phyloP scores from a whole-genome alignment of 139 green algal species.

The Chara braunii region DNA sequence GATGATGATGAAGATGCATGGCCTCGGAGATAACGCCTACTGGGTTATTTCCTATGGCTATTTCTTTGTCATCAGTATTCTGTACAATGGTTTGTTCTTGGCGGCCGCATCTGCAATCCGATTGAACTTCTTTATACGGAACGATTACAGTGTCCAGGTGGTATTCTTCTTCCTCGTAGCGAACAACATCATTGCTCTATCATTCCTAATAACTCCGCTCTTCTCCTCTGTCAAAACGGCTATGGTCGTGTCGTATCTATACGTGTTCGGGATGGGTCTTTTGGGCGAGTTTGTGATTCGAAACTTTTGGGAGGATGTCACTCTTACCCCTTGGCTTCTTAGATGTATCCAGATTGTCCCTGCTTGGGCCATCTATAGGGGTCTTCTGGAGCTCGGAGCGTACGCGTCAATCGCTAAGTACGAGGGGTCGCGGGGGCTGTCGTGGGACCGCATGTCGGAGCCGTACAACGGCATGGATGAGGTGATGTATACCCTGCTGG shows the following conservation, averaged over 20 bases:
- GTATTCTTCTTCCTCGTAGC: conserved; percentile 81
- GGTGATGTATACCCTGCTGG: conserved; percentile 57
- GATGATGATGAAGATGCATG: conserved; percentile 96
- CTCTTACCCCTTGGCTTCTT: conserved; percentile 14
- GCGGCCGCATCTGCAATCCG: conserved; percentile 27
- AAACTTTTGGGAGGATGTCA: conserved; percentile 46
- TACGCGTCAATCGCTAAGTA: conserved; percentile 47
- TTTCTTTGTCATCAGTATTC: conserved; percentile 49
- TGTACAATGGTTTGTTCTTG: conserved; percentile 77
- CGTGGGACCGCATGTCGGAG: conserved; percentile 56
- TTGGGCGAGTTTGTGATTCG: conserved; percentile 42
- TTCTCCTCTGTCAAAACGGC: conserved; percentile 25
- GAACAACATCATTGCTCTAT: conserved; percentile 71
- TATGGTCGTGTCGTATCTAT: conserved; percentile 31
- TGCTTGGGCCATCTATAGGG: conserved; percentile 69
- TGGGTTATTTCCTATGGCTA: conserved; percentile 46
- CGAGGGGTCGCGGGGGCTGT: conserved; percentile 60
- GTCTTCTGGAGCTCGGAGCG: conserved; percentile 61
- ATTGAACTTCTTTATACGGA: conserved; percentile 78
- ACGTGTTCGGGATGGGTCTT: conserved; percentile 31
- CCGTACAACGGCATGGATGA: conserved; percentile 56
- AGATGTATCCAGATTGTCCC: conserved; percentile 79
- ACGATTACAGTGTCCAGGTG: conserved; percentile 56
- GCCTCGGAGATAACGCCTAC: conserved; percentile 37
- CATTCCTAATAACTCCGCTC: conserved; percentile 55